phyloP scores from a whole-genome alignment of 2,329 filamentous ascomycete genomes.

The Fusarium sp. region DNA sequence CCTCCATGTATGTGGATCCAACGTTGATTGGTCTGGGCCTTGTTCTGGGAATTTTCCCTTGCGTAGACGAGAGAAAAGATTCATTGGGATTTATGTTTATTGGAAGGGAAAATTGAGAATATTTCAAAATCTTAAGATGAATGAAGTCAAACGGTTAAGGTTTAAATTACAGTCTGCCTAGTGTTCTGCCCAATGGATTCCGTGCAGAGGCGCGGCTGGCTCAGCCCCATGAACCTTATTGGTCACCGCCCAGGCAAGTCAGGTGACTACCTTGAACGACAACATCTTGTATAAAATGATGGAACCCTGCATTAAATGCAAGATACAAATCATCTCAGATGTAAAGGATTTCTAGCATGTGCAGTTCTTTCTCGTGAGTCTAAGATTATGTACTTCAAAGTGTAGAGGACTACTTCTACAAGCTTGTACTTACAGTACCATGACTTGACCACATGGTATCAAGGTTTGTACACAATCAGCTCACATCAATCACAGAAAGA shows the following conservation, averaged over 20 bases:
- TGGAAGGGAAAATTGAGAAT: rapidly evolving
- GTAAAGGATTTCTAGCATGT: no score
- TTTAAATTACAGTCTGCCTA: neutral
- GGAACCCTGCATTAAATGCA: neutral
- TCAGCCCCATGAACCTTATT: constrained; percentile 5
- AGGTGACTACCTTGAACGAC: neutral
- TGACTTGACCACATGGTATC: neutral
- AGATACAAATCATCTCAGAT: no score
- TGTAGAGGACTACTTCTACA: neutral
- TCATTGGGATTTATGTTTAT: neutral
- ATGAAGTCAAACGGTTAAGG: neutral
- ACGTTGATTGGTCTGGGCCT: neutral
- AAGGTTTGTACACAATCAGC: neutral
- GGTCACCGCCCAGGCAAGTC: neutral
- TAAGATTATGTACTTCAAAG: neutral
- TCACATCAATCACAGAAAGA: neutral
- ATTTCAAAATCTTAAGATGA: rapidly evolving
- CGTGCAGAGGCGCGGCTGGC: constrained; percentile 5
- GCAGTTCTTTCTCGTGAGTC: no score
- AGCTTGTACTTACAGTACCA: neutral
- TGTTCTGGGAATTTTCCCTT: neutral
- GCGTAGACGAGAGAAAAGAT: constrained; percentile 12
- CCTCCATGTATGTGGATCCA: constrained; percentile 25
- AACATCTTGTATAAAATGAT: neutral
- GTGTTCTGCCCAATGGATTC: neutral